phyloP scores from a whole-genome alignment of 1,284 basidiomycete genomes.

The Phellinidium pouzarii region DNA sequence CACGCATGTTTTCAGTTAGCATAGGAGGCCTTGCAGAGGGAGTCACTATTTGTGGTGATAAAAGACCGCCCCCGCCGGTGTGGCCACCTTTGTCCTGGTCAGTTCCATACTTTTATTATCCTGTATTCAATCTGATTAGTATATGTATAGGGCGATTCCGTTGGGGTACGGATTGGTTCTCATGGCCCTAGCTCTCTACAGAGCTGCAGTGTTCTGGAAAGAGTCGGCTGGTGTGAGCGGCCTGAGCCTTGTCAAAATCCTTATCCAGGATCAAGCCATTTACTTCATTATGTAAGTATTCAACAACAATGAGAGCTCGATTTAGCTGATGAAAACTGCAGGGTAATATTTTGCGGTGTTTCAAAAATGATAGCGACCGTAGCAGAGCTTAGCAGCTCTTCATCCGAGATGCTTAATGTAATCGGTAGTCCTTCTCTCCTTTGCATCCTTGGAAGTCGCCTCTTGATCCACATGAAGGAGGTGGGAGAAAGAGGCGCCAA shows the following conservation, averaged over 20 bases:
- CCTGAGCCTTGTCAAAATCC: neutral
- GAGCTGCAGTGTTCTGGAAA: slow-evolving; percentile 2
- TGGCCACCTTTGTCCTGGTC: slow-evolving; percentile 8
- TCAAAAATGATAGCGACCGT: slow-evolving; percentile 3
- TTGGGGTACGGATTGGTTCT: slow-evolving; percentile 1
- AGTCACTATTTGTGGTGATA: too few species aligned
- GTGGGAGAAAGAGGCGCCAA: neutral
- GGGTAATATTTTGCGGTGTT: slow-evolving; percentile 7
- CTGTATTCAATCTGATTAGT: neutral
- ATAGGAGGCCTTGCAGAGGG: too few species aligned
- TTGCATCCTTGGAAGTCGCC: neutral
- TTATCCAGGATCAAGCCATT: neutral
- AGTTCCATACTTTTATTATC: neutral
- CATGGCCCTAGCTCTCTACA: slow-evolving; percentile 9
- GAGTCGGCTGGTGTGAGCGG: slow-evolving; percentile 1
- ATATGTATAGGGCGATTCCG: neutral
- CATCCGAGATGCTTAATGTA: neutral
- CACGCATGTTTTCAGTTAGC: too few species aligned
- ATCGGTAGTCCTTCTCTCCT: neutral
- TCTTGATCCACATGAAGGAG: neutral
- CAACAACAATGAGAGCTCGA: neutral
- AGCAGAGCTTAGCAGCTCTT: neutral
- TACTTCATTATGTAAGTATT: slow-evolving; percentile 5
- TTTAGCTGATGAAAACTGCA: neutral
- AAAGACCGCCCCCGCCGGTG: too few species aligned